Base-by-base conservation (phyloP, 805 yeast species). In the Metschnikowia lochheadii region DNA sequence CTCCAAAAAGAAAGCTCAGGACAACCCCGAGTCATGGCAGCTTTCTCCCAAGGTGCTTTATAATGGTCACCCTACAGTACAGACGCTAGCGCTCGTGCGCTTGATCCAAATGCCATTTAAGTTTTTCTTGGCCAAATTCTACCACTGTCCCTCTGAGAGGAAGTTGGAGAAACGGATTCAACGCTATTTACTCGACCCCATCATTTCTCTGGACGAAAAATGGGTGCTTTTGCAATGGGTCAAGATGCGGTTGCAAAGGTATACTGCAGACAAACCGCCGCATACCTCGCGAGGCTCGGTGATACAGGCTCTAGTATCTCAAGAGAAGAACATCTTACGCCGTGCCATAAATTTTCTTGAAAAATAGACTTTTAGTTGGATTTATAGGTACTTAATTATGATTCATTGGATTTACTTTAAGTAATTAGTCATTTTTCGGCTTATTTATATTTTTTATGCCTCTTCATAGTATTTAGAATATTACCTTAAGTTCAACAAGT, bases 11-110 rank as follows among this genome's bases (percentile, higher is more conserved):
- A 36, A 26, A 3, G 35, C 8, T n/a, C 34, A 5, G n/a, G 54
- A 55, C 13, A 36, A n/a, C 6, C 68, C 69, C 1, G 73, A 73
- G 40, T 59, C 71, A 21, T 73, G 84, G 84, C 64, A 77, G 40
- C 60, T 75, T 40, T 74, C 78, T 36, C 63, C 78, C 21, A 64
- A 66, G 40, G 56, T 81, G 15, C 53, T 53, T 3, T 62, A 56
- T 40, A 63, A 70, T 42, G 87, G 85, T 1, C 65, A 64, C 18
- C 75, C 78, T 10, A 68, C 82, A 0, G 62, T 63, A 2, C 67
- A 75, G n/a, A 70, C 83, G 1, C 26, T 53, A 26, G 58, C 57
- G 13, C 58, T 56, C 39, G 40, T 55, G 10, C 49, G 58, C 26
- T 45, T 56, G 34, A 29, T 72, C 13, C 52, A 55, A n/a, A 53